Conservation (phyloP, 768 basidiomycete genomes). For the Leccinum pellstonianum region DNA sequence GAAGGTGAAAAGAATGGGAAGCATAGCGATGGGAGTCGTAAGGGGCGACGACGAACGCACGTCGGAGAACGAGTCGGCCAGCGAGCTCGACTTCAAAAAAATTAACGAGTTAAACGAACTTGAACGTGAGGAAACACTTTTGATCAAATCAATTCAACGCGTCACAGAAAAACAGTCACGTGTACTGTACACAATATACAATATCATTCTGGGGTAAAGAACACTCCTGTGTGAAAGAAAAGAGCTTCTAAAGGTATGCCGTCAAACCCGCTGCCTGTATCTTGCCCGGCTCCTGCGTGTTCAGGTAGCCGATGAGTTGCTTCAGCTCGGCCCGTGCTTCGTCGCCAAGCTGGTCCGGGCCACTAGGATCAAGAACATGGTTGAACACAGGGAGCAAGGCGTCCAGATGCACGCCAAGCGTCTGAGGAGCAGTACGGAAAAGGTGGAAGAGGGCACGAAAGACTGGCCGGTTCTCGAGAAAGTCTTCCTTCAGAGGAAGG, state of each 20-base stretch:
- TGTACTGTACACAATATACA: slow-evolving; percentile 22
- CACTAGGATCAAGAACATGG: slow-evolving; percentile 75
- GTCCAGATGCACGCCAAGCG: slow-evolving; percentile 75
- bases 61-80: slow-evolving; percentile 52
- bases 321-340: slow-evolving; percentile 78
- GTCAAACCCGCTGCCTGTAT: slow-evolving; percentile 77
- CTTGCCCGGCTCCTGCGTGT: slow-evolving; percentile 71
- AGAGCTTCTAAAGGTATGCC: slow-evolving; percentile 46
- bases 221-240: not conserved
- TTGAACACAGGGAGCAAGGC: slow-evolving; percentile 76
- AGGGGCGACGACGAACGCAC: slow-evolving; percentile 38
- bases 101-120: slow-evolving; percentile 9
- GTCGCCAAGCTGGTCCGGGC: slow-evolving; percentile 74
- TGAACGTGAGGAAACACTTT: slow-evolving; percentile 1
- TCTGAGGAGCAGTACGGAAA: slow-evolving; percentile 71
- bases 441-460: slow-evolving; percentile 89
- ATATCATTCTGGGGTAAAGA: not conserved
- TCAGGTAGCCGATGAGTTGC: slow-evolving; percentile 67
- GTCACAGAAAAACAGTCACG: slow-evolving; percentile 27
- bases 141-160: slow-evolving; percentile 7
- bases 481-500: slow-evolving; percentile 86
- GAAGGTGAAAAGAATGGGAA: slow-evolving; percentile 56
- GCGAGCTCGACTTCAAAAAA: slow-evolving; percentile 46
- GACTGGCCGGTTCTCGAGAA: slow-evolving; percentile 84
- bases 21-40: slow-evolving; percentile 62